phyloP scores from a whole-genome alignment of 495 filamentous ascomycete genomes.

The Durotheca rogersii region DNA sequence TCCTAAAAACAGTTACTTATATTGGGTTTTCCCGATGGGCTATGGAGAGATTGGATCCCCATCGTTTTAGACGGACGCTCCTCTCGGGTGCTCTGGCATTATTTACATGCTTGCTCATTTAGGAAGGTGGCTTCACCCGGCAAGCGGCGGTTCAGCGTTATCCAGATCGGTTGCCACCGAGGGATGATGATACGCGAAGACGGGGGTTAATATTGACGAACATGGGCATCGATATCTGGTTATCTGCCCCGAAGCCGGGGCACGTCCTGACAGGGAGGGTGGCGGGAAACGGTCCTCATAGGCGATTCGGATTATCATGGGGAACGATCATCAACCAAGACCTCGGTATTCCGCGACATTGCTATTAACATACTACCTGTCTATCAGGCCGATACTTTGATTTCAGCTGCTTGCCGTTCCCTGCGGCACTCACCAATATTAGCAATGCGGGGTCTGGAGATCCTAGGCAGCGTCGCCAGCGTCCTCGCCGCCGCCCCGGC shows the following conservation, averaged over 20 bases:
- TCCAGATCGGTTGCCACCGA: constrained; percentile 17
- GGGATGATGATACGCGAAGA: constrained; percentile 4
- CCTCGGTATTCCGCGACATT: too few relatives aligned
- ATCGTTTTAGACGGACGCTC: neutral
- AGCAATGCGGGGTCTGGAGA: constrained; percentile 25
- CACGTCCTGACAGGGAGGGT: neutral
- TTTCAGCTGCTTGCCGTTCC: neutral
- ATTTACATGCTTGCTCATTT: constrained; percentile 17
- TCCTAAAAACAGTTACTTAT: too few relatives aligned
- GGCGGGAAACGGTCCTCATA: too few relatives aligned
- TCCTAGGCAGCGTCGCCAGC: constrained; percentile 9
- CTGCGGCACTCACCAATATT: neutral
- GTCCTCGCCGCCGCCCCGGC: constrained; percentile 16
- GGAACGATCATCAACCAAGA: neutral
- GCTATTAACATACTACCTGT: neutral
- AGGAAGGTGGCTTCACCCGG: constrained; percentile 12
- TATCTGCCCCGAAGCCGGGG: neutral
- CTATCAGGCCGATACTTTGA: neutral
- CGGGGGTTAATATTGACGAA: too few relatives aligned
- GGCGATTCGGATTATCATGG: neutral
- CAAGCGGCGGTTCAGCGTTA: constrained; percentile 13
- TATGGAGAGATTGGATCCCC: neutral
- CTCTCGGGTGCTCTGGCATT: neutral
- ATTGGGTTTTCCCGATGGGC: too few relatives aligned
- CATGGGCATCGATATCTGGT: too few relatives aligned